A percentile compares a stretch with the other conserved stretches of the same genome.
These are phyloP conservation scores for Tillandsia fasciculata DNA, from an alignment of 176 grass and related monocot species.

Conservation along the genomic window DNA sequence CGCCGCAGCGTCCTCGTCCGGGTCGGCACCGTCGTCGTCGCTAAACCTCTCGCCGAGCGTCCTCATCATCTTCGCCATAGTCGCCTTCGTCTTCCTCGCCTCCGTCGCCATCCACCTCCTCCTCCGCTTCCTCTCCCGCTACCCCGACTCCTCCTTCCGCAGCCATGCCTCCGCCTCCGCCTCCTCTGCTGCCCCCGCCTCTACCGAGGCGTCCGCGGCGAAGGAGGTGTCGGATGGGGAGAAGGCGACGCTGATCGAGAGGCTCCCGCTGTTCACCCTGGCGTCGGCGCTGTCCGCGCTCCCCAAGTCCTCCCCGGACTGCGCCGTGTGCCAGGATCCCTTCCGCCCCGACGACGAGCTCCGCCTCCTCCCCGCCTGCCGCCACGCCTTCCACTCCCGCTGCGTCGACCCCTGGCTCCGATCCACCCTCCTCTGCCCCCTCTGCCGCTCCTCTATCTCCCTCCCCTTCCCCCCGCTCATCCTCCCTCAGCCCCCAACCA, in stretches of 20 bases:
- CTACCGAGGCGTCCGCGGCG: not conserved
- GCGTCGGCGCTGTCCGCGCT: slow-evolving; percentile 61
- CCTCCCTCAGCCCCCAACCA: not conserved
- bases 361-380: slow-evolving; percentile 79
- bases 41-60: slow-evolving; percentile 52
- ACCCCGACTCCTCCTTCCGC: not conserved
- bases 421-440: slow-evolving; percentile 75
- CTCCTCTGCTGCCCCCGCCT: slow-evolving; percentile 11
- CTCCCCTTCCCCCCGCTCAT: slow-evolving; percentile 51
- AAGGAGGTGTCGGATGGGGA: slow-evolving; percentile 28
- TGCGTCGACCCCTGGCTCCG: slow-evolving; percentile 91
- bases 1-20: not conserved
- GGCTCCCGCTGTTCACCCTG: slow-evolving; percentile 77
- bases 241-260: slow-evolving; percentile 57
- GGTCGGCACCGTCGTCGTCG: slow-evolving; percentile 6
- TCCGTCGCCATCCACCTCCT: slow-evolving; percentile 73
- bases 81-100: slow-evolving; percentile 57
- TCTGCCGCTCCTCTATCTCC: slow-evolving; percentile 66
- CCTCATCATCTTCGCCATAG: slow-evolving; percentile 57
- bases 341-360: slow-evolving; percentile 68
- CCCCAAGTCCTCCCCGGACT: slow-evolving; percentile 79
- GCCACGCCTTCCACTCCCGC: slow-evolving; percentile 74
- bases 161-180: not conserved
- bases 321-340: slow-evolving; percentile 78
- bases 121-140: slow-evolving; percentile 46